phyloP scores from a whole-genome alignment of 805 yeast genomes.

The Cyberlindnera maclurae region DNA sequence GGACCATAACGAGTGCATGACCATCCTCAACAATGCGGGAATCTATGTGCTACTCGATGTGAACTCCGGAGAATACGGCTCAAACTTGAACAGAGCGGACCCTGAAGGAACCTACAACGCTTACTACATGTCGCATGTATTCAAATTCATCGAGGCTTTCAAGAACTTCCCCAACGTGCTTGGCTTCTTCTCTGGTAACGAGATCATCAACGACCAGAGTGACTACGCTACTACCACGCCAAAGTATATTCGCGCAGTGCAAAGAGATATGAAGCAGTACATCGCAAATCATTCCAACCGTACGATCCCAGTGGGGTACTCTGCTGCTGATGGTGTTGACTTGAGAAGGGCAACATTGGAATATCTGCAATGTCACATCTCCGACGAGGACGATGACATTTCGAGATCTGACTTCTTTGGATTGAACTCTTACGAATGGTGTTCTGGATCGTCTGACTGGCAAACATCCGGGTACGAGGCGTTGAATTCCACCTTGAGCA shows the following conservation, averaged over 20 bases:
- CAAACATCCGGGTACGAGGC: conserved; percentile 58
- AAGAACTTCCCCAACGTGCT: conserved; percentile 75
- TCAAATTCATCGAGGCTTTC: conserved; percentile 79
- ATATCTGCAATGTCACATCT: conserved; percentile 75
- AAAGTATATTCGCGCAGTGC: conserved; percentile 78
- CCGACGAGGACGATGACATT: conserved; percentile 42
- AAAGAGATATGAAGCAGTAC: conserved; percentile 86
- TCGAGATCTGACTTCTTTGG: conserved; percentile 90
- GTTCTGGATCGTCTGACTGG: conserved; percentile 70
- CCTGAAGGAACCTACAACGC: conserved; percentile 66
- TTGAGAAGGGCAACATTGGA: conserved; percentile 69
- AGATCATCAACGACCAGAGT: conserved; percentile 72
- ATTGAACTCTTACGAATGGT: conserved; percentile 93
- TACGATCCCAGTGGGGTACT: conserved; percentile 88
- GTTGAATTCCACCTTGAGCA: conserved; percentile 48
- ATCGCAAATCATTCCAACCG: conserved; percentile 63
- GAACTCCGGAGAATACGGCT: conserved; percentile 61
- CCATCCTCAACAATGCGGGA: conserved; percentile 83
- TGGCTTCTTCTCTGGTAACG: conserved; percentile 90
- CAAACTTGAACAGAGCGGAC: conserved; percentile 65
- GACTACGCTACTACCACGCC: conserved; percentile 62
- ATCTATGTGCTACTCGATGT: conserved; percentile 84
- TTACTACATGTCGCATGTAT: conserved; percentile 66
- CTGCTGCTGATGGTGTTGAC: conserved; percentile 79
- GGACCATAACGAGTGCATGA: conserved; percentile 88